Conservation (phyloP, 176 grass and related monocot species). For the Otatea glauca region DNA sequence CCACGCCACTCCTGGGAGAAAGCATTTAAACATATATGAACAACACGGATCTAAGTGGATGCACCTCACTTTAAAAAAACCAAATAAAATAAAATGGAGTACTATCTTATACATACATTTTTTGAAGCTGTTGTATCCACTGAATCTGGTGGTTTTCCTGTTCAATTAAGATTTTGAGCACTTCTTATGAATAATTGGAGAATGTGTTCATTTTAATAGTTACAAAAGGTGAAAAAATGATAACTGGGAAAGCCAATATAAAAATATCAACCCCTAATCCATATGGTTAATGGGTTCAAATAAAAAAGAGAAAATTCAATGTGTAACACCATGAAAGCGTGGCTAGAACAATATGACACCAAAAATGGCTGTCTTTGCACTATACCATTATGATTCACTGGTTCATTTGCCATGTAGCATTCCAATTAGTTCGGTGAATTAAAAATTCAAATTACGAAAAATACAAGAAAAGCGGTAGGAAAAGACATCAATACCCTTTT, state of each 20-base stretch:
- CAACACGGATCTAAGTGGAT: conserved; percentile 15
- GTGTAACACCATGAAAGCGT: background rate
- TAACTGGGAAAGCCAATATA: conserved; percentile 9
- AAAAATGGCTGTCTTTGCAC: too few relatives aligned
- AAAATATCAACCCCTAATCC: background rate
- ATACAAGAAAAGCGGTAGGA: too few relatives aligned
- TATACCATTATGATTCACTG: too few relatives aligned
- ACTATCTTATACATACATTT: conserved; percentile 58
- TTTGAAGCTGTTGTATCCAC: conserved; percentile 46
- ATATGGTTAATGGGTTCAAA: background rate
- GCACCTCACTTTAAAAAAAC: background rate
- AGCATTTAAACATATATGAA: conserved; percentile 30
- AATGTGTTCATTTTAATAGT: background rate
- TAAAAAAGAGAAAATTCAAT: conserved; percentile 5
- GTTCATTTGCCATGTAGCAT: too few relatives aligned
- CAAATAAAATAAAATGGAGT: conserved; percentile 30
- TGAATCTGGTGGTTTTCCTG: conserved; percentile 68
- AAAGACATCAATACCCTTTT: too few relatives aligned
- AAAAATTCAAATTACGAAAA: too few relatives aligned
- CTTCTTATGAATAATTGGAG: conserved; percentile 20
- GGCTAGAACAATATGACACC: too few relatives aligned
- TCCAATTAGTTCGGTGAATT: too few relatives aligned
- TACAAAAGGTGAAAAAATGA: conserved; percentile 9
- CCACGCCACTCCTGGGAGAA: conserved; percentile 72
- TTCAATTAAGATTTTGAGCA: conserved; percentile 44